Evolutionary conservation across 352 stramenopile species (phyloP).

Genomic region (Bremia lactucae): DNA sequence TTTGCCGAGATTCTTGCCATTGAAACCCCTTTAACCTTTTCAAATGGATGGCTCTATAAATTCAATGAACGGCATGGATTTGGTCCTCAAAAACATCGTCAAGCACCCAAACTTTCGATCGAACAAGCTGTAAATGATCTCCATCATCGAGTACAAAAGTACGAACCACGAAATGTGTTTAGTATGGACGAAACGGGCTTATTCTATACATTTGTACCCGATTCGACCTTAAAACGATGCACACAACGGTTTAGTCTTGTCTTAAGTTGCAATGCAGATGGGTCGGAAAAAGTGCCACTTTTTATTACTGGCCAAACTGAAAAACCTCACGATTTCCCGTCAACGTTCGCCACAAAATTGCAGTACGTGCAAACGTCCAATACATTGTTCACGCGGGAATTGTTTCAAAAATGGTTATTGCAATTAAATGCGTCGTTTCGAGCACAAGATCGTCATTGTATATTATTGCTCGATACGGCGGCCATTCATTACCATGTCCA

Average conservation of each 20-base stretch:
- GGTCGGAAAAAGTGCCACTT: conserved; percentile 20
- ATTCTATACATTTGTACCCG: conserved; percentile 15
- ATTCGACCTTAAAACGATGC: conserved; percentile 7
- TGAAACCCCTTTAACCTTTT: conserved; percentile 12
- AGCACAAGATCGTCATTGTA: conserved; percentile 10
- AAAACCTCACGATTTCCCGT: conserved; percentile 19
- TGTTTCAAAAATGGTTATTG: conserved; percentile 27
- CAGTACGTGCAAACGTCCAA: conserved; percentile 21
- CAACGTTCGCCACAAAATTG: conserved; percentile 4
- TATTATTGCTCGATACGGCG: conserved; percentile 22
- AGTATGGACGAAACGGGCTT: conserved; percentile 22
- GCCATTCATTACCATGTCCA: conserved; percentile 16
- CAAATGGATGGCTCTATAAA: conserved; percentile 26
- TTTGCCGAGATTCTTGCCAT: conserved; percentile 18
- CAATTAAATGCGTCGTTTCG: conserved; percentile 16
- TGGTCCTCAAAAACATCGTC: conserved; percentile 1
- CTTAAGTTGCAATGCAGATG: conserved; percentile 22
- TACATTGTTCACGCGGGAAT: conserved; percentile 21
- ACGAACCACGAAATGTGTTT: conserved; percentile 11
- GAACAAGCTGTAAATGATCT: conserved; percentile 6
- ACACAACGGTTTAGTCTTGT: conserved; percentile 22
- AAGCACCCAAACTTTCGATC: conserved; percentile 1
- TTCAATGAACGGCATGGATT: conserved; percentile 26
- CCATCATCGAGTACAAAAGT: conserved; percentile 8
- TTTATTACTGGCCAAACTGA: conserved; percentile 28